Conservation (phyloP, 1,139 yeast genomes). For the Pichia norvegensis region DNA sequence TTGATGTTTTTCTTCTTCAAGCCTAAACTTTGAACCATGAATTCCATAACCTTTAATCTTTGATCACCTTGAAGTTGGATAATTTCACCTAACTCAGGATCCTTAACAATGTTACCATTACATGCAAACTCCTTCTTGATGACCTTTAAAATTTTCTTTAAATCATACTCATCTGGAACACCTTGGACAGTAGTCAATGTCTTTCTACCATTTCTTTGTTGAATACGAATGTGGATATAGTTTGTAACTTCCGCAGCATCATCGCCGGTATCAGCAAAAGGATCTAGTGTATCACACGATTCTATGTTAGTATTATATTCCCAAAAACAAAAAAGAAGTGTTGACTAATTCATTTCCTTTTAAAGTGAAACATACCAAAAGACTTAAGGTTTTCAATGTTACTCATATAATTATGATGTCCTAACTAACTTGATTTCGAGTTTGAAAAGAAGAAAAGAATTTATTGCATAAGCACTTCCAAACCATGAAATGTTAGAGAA, state of each 20-base stretch:
- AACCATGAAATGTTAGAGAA: not conserved
- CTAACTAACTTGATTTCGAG: not conserved
- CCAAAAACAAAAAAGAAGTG: too few relatives aligned
- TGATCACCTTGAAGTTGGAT: constrained; percentile 99
- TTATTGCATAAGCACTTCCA: not conserved
- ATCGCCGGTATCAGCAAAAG: constrained; percentile 99
- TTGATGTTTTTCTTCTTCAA: constrained; percentile 94
- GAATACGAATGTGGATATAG: constrained; percentile 97
- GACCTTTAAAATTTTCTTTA: constrained; percentile 87
- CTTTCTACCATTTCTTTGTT: constrained; percentile 99
- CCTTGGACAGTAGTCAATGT: constrained; percentile 98
- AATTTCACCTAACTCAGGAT: constrained; percentile 92
- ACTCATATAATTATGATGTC: constrained; percentile 45
- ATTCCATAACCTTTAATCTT: constrained; percentile 93
- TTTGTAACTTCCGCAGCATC: constrained; percentile 94
- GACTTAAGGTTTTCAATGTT: constrained; percentile 97
- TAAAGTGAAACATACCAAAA: constrained; percentile 49
- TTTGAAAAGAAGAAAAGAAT: not conserved
- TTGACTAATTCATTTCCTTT: not conserved
- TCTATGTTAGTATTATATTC: not conserved
- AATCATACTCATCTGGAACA: constrained; percentile 88
- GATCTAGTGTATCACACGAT: constrained; percentile 41
- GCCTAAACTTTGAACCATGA: constrained; percentile 78
- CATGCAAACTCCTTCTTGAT: constrained; percentile 97
- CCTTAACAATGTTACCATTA: constrained; percentile 96